Percentiles rank a stretch among this genome's conserved stretches.
Evolutionary conservation across 139 green algal species (phyloP).

Genomic region (Gonium pectorale): DNA sequence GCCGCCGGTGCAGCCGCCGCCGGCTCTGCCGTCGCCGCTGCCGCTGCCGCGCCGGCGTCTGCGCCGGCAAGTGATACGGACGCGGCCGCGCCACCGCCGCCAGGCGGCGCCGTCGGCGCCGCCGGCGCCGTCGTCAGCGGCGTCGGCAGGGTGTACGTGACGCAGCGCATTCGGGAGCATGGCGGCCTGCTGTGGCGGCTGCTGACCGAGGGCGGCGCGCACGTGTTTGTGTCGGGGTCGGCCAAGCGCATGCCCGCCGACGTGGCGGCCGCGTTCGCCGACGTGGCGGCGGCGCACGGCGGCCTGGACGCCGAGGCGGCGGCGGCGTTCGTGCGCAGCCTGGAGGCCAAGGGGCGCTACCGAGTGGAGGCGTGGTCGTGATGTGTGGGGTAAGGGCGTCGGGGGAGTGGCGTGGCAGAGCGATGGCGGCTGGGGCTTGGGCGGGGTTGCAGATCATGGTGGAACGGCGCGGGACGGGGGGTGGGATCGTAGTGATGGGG

Average conservation of each 20-base stretch:
- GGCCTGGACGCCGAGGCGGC: constrained; percentile 64
- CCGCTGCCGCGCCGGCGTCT: neutral
- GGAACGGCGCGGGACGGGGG: too few relatives aligned
- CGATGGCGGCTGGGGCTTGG: too few relatives aligned
- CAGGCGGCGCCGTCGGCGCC: neutral
- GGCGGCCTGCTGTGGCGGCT: constrained; percentile 71
- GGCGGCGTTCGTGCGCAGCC: constrained; percentile 64
- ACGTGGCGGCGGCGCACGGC: constrained; percentile 70
- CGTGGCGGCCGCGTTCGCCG: constrained; percentile 77
- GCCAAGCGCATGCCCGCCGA: constrained; percentile 83
- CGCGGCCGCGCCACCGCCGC: neutral
- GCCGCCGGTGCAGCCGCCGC: too few relatives aligned
- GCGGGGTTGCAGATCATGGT: too few relatives aligned
- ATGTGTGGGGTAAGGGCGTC: too few relatives aligned
- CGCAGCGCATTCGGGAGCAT: constrained; percentile 78
- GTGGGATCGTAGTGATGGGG: too few relatives aligned
- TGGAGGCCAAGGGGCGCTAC: constrained; percentile 82
- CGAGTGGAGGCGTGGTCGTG: constrained; percentile 94
- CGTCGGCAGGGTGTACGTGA: constrained; percentile 82
- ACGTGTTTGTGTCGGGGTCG: constrained; percentile 83
- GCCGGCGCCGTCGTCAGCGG: neutral
- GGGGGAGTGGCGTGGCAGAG: too few relatives aligned
- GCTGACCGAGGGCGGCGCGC: constrained; percentile 67
- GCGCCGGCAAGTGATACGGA: neutral
- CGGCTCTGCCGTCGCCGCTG: neutral